Evolutionary conservation across 148 eudicot genomes (phyloP).

Genomic region (Fagopyrum homotropicum): DNA sequence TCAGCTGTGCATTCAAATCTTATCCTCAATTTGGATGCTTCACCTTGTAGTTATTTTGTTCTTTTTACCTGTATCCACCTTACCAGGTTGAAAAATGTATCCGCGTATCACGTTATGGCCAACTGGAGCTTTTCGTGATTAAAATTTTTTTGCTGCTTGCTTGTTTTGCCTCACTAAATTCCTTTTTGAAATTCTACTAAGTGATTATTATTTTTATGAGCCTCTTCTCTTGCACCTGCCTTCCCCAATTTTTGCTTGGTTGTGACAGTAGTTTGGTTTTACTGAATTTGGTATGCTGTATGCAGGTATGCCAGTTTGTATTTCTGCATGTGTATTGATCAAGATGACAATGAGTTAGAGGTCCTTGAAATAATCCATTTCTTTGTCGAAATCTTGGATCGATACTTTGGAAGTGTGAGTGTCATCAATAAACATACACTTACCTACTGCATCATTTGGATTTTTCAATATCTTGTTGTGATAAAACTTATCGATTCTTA

Average conservation of each 20-base stretch:
- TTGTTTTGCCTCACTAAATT: background rate
- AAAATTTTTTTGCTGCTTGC: background rate
- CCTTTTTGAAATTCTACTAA: background rate
- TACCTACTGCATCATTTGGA: background rate
- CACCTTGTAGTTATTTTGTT: background rate
- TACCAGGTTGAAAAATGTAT: background rate
- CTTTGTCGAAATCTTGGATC: constrained; percentile 88
- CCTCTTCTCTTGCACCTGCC: background rate
- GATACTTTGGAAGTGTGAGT: constrained; percentile 96
- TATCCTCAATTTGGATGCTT: background rate
- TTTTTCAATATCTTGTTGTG: background rate
- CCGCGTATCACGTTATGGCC: background rate
- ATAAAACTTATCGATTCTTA: constrained; percentile 12
- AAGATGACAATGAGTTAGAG: constrained; percentile 91
- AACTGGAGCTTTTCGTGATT: background rate
- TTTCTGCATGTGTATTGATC: constrained; percentile 93
- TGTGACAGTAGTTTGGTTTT: background rate
- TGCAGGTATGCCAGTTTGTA: constrained; percentile 86
- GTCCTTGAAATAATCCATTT: constrained; percentile 86
- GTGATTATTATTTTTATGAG: background rate
- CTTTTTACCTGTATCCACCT: background rate
- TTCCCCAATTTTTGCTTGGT: background rate
- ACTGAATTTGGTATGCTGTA: background rate
- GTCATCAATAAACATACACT: background rate
- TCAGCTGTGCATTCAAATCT: background rate